Base-by-base conservation (phyloP, 2,329 filamentous ascomycete species). In the Fusarium sp. region DNA sequence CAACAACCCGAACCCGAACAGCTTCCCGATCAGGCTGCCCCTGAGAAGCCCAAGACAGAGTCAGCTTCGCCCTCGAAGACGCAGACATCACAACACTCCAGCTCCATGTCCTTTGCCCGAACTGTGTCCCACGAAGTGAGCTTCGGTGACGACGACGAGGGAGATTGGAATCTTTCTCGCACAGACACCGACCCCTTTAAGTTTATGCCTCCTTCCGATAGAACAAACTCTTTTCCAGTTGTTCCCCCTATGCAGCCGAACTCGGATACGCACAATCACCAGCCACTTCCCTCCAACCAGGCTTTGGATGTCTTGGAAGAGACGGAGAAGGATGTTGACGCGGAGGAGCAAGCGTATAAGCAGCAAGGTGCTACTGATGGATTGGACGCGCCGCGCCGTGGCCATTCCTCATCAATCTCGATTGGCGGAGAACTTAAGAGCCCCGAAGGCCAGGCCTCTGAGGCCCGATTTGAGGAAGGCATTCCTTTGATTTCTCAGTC, bases 391-490 rank as follows among this genome's bases (percentile, higher is more conserved):
- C 63, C 72, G 7, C 72, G 52, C 60, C 75, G 64, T 72, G 78
- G 70, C 35, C 78, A 78, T 62, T 73, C 72, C 4, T 67, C 78
- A 13, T 82, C 82, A 9, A 82, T 84, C 50, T 84, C 82, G 10
- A 80, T 87, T 54, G 87, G 87, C 10, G 84, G 87, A 16, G 84
- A 87, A 23, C 70, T 87, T 1, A 79, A 82, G 25, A 84, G 81
- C 48, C 71, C 80, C 2, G 82, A 85, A 14, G 84, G 84, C 39
- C 84, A 87, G 41, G 84, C 83, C 25, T 83, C 84, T 1, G 88
- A 92, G 30, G 88, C 89, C 27, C 89, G 92, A 52, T 94, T 88
- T 72, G 92, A 93, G 67, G 93, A 95, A 82, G 92, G 92, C 0
- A 68, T 94, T 6, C 92, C 92, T 1, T 82, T 95, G 68, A 90